Conservation (phyloP, 305 asterid genomes). For the Rubia occidens region DNA sequence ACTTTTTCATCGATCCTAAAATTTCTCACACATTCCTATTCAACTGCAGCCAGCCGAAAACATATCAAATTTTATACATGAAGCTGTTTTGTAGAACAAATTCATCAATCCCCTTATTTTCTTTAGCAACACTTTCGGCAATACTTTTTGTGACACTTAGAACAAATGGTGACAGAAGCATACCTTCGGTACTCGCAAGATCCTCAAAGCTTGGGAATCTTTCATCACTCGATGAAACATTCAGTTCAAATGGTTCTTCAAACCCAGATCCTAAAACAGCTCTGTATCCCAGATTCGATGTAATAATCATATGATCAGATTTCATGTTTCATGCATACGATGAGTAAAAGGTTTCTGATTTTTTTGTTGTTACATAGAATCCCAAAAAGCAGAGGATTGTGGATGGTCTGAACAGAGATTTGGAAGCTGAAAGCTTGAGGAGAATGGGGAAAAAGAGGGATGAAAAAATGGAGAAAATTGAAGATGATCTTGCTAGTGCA, state of each 20-base stretch:
- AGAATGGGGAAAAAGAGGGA: slow-evolving; percentile 34
- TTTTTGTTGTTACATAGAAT: slow-evolving; percentile 21
- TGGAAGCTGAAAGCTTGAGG: slow-evolving; percentile 26
- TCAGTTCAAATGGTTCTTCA: slow-evolving; percentile 5
- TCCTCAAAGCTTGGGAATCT: slow-evolving; percentile 18
- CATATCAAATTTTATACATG: slow-evolving; percentile 8
- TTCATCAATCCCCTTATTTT: slow-evolving; percentile 19
- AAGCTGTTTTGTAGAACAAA: slow-evolving; percentile 20
- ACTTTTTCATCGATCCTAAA: neutral
- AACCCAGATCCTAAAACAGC: slow-evolving; percentile 16
- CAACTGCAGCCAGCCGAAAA: neutral
- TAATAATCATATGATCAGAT: slow-evolving; percentile 14
- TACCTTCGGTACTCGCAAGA: slow-evolving; percentile 18
- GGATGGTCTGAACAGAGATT: slow-evolving; percentile 28
- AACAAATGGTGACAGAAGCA: slow-evolving; percentile 20
- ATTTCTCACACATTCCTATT: neutral
- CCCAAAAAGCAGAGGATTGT: slow-evolving; percentile 44
- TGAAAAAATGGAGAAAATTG: slow-evolving; percentile 31
- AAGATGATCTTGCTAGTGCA: slow-evolving; percentile 38
- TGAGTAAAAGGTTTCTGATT: neutral
- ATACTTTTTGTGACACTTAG: slow-evolving; percentile 18
- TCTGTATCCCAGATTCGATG: slow-evolving; percentile 45
- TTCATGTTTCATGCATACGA: neutral
- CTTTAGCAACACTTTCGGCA: slow-evolving; percentile 23
- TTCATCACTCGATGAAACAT: neutral